A percentile compares a stretch with the other conserved stretches of the same genome.
Evolutionary conservation across 2,329 filamentous ascomycete genomes (phyloP).

Genomic region (Chrysosphaeria jannelii): DNA sequence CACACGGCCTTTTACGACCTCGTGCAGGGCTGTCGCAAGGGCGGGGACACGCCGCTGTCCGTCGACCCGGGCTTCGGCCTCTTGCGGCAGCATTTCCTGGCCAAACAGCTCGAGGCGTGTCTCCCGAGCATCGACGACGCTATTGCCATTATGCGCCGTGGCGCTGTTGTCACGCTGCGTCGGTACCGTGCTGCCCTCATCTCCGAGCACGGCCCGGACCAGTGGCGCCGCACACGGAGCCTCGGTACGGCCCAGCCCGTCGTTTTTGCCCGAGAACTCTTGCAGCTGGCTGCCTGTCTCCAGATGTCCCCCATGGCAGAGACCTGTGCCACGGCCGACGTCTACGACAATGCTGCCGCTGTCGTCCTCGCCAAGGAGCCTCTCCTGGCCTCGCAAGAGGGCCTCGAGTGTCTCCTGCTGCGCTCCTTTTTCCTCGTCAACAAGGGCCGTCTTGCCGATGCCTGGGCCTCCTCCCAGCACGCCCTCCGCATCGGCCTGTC

Average conservation of each 20-base stretch:
- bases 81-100: constrained; percentile 1
- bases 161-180: constrained; percentile 2
- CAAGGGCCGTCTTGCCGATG: constrained; percentile 13
- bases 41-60: no score
- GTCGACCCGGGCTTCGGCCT: neutral
- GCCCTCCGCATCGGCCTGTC: constrained; percentile 8
- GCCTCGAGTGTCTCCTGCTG: constrained; percentile 17
- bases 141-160: constrained; percentile 3
- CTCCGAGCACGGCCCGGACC: constrained; percentile 5
- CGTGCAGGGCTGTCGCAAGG: no score
- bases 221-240: constrained; percentile 4
- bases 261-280: constrained; percentile 2
- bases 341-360: constrained; percentile 3
- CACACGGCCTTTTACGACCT: no score
- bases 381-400: constrained; percentile 13
- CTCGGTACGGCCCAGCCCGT: constrained; percentile 1
- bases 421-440: constrained; percentile 16
- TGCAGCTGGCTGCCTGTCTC: constrained; percentile 4
- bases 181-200: constrained; percentile 6
- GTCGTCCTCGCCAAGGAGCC: constrained; percentile 15
- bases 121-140: constrained; percentile 5
- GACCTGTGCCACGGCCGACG: no score
- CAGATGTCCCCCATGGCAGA: no score
- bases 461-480: constrained; percentile 15
- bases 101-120: constrained; percentile 4